phyloP scores from a whole-genome alignment of 176 grass and related monocot genomes.

The Ananas comosus region DNA sequence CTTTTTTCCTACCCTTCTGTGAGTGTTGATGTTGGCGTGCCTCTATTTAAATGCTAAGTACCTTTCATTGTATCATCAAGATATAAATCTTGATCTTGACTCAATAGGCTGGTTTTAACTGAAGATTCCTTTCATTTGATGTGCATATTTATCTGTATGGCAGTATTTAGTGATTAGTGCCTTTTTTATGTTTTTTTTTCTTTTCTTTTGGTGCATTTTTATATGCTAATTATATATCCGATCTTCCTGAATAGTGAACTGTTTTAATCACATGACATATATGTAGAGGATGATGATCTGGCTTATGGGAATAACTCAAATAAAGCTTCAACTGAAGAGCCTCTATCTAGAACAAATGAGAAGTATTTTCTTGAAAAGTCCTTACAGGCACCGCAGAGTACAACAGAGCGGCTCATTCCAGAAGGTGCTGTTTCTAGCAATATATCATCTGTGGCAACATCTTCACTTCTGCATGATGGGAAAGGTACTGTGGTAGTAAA shows the following conservation, averaged over 20 bases:
- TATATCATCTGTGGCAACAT: neutral
- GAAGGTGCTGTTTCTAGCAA: neutral
- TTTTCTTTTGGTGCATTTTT: neutral
- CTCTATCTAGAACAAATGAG: neutral
- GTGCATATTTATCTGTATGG: neutral
- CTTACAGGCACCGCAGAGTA: conserved; percentile 3
- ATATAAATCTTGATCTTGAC: no score
- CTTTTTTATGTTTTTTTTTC: no score
- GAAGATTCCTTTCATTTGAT: no score
- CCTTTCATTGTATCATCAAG: no score
- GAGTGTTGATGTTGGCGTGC: no score
- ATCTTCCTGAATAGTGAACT: neutral
- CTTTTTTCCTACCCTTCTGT: no score
- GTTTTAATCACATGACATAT: neutral
- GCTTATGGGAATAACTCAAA: neutral
- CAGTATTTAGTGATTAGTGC: no score
- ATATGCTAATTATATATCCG: no score
- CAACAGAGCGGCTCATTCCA: neutral
- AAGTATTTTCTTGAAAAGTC: neutral
- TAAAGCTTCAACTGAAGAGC: neutral
- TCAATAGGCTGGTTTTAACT: no score
- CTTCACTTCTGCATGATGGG: neutral
- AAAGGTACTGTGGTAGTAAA: no score
- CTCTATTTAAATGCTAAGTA: no score
- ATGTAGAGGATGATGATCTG: conserved; percentile 11